Evolutionary conservation across 441 rosid genomes (phyloP), one percentile per base, ranked within the genome.

Genomic region (Syzygium malaccense): DNA sequence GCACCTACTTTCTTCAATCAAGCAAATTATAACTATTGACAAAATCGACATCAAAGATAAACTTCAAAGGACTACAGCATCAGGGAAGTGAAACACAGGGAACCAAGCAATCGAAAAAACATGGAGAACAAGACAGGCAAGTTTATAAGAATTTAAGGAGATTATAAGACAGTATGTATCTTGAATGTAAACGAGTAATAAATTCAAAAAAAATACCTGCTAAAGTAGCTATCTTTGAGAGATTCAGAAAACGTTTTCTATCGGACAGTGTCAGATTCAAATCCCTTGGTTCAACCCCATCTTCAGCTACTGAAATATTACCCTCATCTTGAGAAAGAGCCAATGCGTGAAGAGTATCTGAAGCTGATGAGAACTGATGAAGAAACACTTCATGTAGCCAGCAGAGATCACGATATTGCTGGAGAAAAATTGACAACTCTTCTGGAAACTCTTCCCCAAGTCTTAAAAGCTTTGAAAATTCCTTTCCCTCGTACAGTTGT

Each of bases 391-490:
- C 95, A 92, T 97, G 99, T 92, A 96, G 95, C 99, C 99, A 98
- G 90, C 92, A 87, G 58, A 97, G 95, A 90, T 94, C 93, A 68
- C 80, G 91, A 88, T 94, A 96, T 88, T 94, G 93, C 93, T 93
- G 96, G 49, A 98, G 93, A 91, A 95, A 98, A 88, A 95, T 91
- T 49, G 94, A 90, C 71, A 98, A 91, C 91, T 96, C 98, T 80
- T 95, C 97, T 86, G 92, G 99, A 89, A 98, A 98, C 87, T 98
- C 99, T 92, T 98, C 99, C 64, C 99, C 99, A 51, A 97, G 98
- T 93, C 98, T 92, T 88, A 97, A 91, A 91, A 98, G 95, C 94
- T 94, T 94, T 48, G 99, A 94, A 87, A 93, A 94, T 85, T 96
- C 98, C 91, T 92, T 94, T 91, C 89, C 95, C 86, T 90, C 91